Percentiles rank a stretch among this genome's conserved stretches.
These are phyloP conservation scores for Dendrocalamus sinicus DNA, from an alignment of 176 grass and related monocot species.

Conservation along the genomic window DNA sequence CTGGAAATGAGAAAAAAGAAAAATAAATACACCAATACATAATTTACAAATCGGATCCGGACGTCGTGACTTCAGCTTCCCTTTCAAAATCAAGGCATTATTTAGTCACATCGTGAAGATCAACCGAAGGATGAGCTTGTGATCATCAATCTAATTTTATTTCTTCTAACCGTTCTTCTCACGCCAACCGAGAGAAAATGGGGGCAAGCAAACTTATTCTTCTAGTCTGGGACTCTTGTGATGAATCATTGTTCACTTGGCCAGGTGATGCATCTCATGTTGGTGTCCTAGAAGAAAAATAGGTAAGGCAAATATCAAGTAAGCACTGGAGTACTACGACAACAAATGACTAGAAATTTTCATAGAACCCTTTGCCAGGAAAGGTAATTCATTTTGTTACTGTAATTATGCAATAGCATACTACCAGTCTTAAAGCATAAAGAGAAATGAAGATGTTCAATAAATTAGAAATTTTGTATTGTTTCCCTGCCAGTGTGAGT, in stretches of 20 bases:
- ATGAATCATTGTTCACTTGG: constrained; percentile 69
- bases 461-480: constrained; percentile 4
- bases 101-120: constrained; percentile 15
- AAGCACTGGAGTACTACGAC: constrained; percentile 1
- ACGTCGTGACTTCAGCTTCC: neutral
- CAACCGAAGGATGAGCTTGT: neutral
- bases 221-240: constrained; percentile 84
- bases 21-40: constrained; percentile 46
- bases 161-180: constrained; percentile 57
- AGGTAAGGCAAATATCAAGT: constrained; percentile 15
- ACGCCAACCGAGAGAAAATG: constrained; percentile 82
- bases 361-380: neutral
- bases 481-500: constrained; percentile 3
- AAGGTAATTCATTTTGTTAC: neutral
- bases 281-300: constrained; percentile 59
- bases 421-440: constrained; percentile 24
- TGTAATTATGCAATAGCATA: neutral
- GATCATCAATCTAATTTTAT: constrained; percentile 51
- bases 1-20: neutral
- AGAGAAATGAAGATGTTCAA: constrained; percentile 17
- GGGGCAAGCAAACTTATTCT: constrained; percentile 91
- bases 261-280: constrained; percentile 56
- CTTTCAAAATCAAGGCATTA: constrained; percentile 23
- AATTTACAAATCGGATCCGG: constrained; percentile 38
- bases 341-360: constrained; percentile 29